A percentile compares a stretch with the other conserved stretches of the same genome.
Evolutionary conservation across 1,284 basidiomycete genomes (phyloP).

Genomic region (Cryptococcus jaspeensis): DNA sequence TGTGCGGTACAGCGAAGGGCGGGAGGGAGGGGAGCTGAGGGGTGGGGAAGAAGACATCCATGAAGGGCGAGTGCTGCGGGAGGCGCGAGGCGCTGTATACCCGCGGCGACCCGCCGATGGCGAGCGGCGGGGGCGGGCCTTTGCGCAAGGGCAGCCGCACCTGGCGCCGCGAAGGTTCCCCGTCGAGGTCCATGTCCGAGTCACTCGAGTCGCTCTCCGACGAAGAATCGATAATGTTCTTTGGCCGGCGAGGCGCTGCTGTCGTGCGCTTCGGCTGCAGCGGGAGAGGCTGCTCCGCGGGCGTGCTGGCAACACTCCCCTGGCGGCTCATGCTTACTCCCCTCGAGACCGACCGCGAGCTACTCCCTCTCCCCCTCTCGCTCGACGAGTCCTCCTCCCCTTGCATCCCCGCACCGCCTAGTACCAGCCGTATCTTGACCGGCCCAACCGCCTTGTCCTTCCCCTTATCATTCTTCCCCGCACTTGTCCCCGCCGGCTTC

Average conservation of each 20-base stretch:
- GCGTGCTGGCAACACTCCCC: background rate
- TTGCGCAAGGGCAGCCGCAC: conserved; percentile 20
- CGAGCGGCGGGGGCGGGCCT: conserved; percentile 27
- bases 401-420: conserved; percentile 8
- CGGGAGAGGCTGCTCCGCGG: background rate
- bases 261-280: background rate
- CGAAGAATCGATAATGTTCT: conserved; percentile 34
- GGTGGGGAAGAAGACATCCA: conserved; percentile 33
- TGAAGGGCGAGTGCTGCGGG: conserved; percentile 29
- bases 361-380: conserved; percentile 9
- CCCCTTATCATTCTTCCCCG: conserved; percentile 9
- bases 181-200: conserved; percentile 34
- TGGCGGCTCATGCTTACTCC: conserved; percentile 10
- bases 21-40: conserved; percentile 21
- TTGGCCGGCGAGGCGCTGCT: conserved; percentile 3
- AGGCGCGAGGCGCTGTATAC: conserved; percentile 11
- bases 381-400: conserved; percentile 13
- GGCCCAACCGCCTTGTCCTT: conserved; percentile 22
- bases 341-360: conserved; percentile 8
- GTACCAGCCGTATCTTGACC: conserved; percentile 29
- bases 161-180: conserved; percentile 7
- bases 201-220: conserved; percentile 42
- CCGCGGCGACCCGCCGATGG: conserved; percentile 17
- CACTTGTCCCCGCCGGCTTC: conserved; percentile 10
- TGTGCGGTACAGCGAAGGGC: conserved; percentile 17